Conservation (phyloP, 768 basidiomycete species). For the Sporobolomyces roseus region DNA sequence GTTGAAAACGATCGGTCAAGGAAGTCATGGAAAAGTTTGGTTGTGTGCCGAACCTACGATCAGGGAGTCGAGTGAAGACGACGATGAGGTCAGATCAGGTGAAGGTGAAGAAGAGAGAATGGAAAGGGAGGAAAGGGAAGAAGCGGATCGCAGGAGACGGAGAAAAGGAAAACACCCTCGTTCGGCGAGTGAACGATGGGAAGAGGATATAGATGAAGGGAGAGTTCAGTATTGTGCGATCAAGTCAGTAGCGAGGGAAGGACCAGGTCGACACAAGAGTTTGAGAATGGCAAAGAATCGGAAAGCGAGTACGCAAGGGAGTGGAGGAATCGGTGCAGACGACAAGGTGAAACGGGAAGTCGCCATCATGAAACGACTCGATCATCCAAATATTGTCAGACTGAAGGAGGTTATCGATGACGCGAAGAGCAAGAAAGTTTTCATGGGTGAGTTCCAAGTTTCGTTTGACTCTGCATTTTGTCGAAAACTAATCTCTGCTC, state of each 20-base stretch:
- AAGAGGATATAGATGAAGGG: slow-evolving; percentile 29
- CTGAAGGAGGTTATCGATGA: slow-evolving; percentile 95
- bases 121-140: neutral
- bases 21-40: slow-evolving; percentile 87
- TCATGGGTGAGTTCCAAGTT: slow-evolving; percentile 67
- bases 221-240: slow-evolving; percentile 48
- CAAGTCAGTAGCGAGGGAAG: slow-evolving; percentile 51
- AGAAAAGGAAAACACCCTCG: slow-evolving; percentile 7
- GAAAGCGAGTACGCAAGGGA: slow-evolving; percentile 30
- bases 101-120: neutral
- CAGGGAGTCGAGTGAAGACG: slow-evolving; percentile 25
- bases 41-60: slow-evolving; percentile 59
- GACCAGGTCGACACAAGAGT: slow-evolving; percentile 22
- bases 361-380: slow-evolving; percentile 92
- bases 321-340: slow-evolving; percentile 39
- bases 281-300: slow-evolving; percentile 31
- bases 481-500: too few species aligned
- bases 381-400: slow-evolving; percentile 50
- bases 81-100: neutral
- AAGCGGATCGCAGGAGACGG: slow-evolving; percentile 3
- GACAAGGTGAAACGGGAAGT: slow-evolving; percentile 47
- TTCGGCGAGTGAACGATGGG: slow-evolving; percentile 36
- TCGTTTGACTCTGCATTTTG: too few species aligned
- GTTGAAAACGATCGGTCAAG: slow-evolving; percentile 70
- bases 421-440: slow-evolving; percentile 76